These are phyloP conservation scores for Ophiostoma angusticollis DNA, from an alignment of 2,329 filamentous ascomycete genomes.

Conservation along the genomic window DNA sequence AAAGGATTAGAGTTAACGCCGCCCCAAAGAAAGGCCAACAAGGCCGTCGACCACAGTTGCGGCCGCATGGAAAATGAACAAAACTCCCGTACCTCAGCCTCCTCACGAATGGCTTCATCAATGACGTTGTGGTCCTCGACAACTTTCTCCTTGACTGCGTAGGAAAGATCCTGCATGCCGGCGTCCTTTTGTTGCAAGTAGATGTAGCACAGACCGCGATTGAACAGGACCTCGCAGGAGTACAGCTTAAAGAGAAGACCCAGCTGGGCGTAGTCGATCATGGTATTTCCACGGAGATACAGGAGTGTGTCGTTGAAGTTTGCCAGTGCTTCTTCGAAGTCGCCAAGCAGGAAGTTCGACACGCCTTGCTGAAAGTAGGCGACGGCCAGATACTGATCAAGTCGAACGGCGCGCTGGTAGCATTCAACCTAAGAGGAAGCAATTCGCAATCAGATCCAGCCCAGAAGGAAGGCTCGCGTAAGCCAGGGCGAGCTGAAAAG, in stretches of 20 bases:
- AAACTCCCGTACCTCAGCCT: slow-evolving; percentile 57
- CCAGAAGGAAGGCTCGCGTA: too few species aligned
- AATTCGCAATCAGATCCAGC: slow-evolving; percentile 2
- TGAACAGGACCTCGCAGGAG: slow-evolving; percentile 96
- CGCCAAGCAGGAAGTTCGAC: slow-evolving; percentile 91
- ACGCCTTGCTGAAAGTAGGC: slow-evolving; percentile 98
- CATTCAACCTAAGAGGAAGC: slow-evolving; percentile 59
- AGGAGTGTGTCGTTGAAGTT: slow-evolving; percentile 98
- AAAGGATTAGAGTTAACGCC: too few species aligned
- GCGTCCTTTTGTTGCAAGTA: slow-evolving; percentile 85
- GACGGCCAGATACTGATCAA: slow-evolving; percentile 92
- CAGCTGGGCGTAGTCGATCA: slow-evolving; percentile 95
- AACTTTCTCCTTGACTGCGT: slow-evolving; percentile 89
- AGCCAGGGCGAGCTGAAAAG: too few species aligned
- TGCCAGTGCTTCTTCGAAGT: slow-evolving; percentile 91
- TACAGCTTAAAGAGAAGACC: slow-evolving; percentile 93
- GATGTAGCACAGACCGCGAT: slow-evolving; percentile 92
- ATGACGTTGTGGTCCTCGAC: slow-evolving; percentile 96
- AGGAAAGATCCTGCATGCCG: slow-evolving; percentile 81
- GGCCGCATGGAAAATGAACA: background rate
- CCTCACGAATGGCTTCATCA: slow-evolving; percentile 86
- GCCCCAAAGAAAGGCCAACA: too few species aligned
- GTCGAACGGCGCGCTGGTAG: slow-evolving; percentile 79
- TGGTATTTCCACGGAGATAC: slow-evolving; percentile 88
- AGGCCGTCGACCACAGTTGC: too few species aligned